Evolutionary conservation across 2,329 filamentous ascomycete genomes (phyloP).

Genomic region (Tolypocladium cylindrosporum): DNA sequence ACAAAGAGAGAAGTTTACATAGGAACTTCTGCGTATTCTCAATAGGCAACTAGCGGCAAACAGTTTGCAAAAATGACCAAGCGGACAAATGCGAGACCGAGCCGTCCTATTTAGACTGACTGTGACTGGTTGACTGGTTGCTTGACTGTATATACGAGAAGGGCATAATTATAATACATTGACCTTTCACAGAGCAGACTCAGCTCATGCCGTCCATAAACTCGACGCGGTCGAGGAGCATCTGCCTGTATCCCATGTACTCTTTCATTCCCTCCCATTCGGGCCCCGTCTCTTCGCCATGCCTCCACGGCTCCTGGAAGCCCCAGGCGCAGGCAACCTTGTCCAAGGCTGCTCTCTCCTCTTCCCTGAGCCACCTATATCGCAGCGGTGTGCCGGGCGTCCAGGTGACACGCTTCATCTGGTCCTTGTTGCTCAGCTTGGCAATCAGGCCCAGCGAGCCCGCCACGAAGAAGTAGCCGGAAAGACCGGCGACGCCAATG

Average conservation of each 20-base stretch:
- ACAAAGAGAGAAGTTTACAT: too few relatives aligned
- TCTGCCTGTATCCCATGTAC: constrained; percentile 71
- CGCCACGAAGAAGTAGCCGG: constrained; percentile 76
- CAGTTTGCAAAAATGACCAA: neutral
- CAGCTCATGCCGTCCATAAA: constrained; percentile 81
- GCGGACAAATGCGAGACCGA: neutral
- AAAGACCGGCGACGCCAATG: constrained; percentile 68
- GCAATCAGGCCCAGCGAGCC: constrained; percentile 76
- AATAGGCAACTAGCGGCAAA: neutral
- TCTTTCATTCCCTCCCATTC: constrained; percentile 85
- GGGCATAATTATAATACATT: neutral
- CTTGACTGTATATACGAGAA: neutral
- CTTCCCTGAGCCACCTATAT: constrained; percentile 78
- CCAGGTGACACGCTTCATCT: constrained; percentile 93
- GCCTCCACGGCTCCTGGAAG: constrained; percentile 68
- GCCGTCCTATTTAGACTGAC: neutral
- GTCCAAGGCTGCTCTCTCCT: constrained; percentile 81
- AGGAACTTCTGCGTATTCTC: too few relatives aligned
- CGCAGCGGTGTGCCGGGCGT: constrained; percentile 68
- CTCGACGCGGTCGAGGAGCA: constrained; percentile 83
- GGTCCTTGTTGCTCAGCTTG: constrained; percentile 79
- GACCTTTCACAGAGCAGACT: neutral
- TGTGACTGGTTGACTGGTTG: too few relatives aligned
- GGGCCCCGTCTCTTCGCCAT: constrained; percentile 81
- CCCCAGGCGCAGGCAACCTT: constrained; percentile 83